A percentile compares a stretch with the other conserved stretches of the same genome.
Conservation (phyloP, 192 early-diverging fungal genomes). For the Allomyces macrogynus region DNA sequence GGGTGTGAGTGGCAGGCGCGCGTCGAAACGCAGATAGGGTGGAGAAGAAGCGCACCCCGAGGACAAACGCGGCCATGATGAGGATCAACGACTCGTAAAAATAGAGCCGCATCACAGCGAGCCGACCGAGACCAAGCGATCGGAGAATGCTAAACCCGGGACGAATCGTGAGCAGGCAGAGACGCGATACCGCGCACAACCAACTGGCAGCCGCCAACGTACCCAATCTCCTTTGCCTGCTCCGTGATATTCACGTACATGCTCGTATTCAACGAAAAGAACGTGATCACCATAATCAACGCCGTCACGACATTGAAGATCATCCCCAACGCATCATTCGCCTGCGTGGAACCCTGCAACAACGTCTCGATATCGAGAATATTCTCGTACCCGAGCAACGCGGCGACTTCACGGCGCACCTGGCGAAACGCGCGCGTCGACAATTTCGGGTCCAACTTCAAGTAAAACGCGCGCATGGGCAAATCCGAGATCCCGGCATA, state of each 20-base stretch:
- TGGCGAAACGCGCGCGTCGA: not conserved
- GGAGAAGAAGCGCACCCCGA: constrained; percentile 7
- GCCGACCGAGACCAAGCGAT: constrained; percentile 6
- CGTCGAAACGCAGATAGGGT: not conserved
- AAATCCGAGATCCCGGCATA: constrained; percentile 5
- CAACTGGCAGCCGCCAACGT: no score
- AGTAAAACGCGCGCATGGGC: constrained; percentile 5
- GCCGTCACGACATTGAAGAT: constrained; percentile 11
- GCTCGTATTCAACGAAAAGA: constrained; percentile 11
- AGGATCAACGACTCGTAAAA: constrained; percentile 10
- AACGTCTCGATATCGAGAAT: constrained; percentile 3
- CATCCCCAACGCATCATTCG: constrained; percentile 1
- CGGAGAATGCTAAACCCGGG: constrained; percentile 5
- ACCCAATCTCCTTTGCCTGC: constrained; percentile 11
- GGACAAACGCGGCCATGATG: constrained; percentile 5
- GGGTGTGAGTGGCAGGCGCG: not conserved
- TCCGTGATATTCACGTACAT: constrained; percentile 13
- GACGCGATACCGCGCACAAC: no score
- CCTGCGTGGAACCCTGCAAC: not conserved
- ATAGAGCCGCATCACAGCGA: constrained; percentile 7
- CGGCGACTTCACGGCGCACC: not conserved
- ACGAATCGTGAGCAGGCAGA: no score
- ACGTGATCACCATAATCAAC: constrained; percentile 11
- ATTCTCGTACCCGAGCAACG: constrained; percentile 3
- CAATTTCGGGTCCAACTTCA: constrained; percentile 4